phyloP scores from a whole-genome alignment of 164 flowering plant species.

The Vitis rupestris region DNA sequence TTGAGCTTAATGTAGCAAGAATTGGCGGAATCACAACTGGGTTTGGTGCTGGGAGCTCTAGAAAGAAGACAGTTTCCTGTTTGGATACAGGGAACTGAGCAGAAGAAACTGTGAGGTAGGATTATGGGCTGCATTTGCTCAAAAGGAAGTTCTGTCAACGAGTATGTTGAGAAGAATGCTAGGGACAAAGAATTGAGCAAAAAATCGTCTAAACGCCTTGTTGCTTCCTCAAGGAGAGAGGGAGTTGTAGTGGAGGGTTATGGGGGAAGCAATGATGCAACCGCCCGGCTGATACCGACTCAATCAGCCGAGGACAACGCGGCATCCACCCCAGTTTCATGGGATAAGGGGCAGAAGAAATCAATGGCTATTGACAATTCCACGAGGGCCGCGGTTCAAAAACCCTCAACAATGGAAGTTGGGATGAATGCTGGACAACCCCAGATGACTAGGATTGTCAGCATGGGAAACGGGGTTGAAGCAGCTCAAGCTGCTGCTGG shows the following conservation, averaged over 20 bases:
- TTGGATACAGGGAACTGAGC: slow-evolving; percentile 4
- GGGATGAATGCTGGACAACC: slow-evolving; percentile 14
- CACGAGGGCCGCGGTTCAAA: slow-evolving; percentile 1
- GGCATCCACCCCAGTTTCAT: slow-evolving; percentile 23
- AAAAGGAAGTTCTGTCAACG: slow-evolving; percentile 29
- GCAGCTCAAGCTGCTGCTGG: slow-evolving; percentile 49
- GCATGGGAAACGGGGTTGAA: slow-evolving; percentile 31
- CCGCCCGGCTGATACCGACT: slow-evolving; percentile 34
- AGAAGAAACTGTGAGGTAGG: slow-evolving; percentile 3
- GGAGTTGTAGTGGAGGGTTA: slow-evolving; percentile 26
- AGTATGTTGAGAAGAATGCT: slow-evolving; percentile 9
- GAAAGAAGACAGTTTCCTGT: slow-evolving; percentile 3
- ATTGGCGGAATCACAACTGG: background rate
- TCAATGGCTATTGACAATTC: slow-evolving; percentile 9
- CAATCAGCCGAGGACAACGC: slow-evolving; percentile 19
- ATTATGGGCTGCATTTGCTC: slow-evolving; percentile 60
- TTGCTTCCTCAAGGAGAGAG: slow-evolving; percentile 22
- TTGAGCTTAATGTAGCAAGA: slow-evolving; percentile 11
- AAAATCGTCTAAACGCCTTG: slow-evolving; percentile 20
- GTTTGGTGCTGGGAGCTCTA: background rate
- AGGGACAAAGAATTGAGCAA: slow-evolving; percentile 21
- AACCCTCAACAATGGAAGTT: slow-evolving; percentile 8
- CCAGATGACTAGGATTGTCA: slow-evolving; percentile 21
- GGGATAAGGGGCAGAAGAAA: slow-evolving; percentile 35
- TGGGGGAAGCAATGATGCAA: slow-evolving; percentile 32